Evolutionary conservation across 345 rosid genomes (phyloP).

Genomic region (Microthlaspi erraticum): DNA sequence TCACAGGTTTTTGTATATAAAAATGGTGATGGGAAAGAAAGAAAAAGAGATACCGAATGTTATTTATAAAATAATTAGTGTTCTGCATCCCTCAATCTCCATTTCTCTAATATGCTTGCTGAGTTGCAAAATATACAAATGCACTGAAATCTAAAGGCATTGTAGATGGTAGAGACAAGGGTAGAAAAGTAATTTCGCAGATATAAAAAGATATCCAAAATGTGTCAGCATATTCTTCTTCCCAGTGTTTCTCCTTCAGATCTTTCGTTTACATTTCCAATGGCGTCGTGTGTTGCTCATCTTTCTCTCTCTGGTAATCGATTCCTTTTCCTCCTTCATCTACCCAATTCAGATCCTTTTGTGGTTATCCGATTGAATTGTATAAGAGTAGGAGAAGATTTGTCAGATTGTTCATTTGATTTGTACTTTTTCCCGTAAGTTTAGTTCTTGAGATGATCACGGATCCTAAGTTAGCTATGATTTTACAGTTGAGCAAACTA

Average conservation of each 20-base stretch:
- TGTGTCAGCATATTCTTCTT: slow-evolving; percentile 24
- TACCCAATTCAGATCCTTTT: not conserved
- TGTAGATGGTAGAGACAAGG: not conserved
- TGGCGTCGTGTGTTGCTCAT: slow-evolving; percentile 47
- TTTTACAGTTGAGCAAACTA: not conserved
- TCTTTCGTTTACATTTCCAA: slow-evolving; percentile 31
- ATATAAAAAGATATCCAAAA: slow-evolving; percentile 7
- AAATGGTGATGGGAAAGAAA: slow-evolving; percentile 23
- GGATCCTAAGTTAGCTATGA: not conserved
- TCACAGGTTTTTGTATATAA: slow-evolving; percentile 40
- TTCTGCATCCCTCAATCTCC: no score
- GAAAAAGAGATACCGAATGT: slow-evolving; percentile 6
- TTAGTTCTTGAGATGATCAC: not conserved
- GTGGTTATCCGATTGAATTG: not conserved
- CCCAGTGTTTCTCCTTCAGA: slow-evolving; percentile 15
- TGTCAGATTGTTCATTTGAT: not conserved
- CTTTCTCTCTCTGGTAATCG: slow-evolving; percentile 42
- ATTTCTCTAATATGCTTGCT: no score
- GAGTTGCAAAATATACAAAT: no score
- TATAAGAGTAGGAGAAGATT: not conserved
- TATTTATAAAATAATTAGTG: not conserved
- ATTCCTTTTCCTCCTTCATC: not conserved
- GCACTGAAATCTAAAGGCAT: no score
- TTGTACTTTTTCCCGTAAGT: slow-evolving; percentile 4
- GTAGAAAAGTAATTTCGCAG: not conserved